phyloP scores from a whole-genome alignment of 2,329 filamentous ascomycete genomes.

The Sarocladium oryzae region DNA sequence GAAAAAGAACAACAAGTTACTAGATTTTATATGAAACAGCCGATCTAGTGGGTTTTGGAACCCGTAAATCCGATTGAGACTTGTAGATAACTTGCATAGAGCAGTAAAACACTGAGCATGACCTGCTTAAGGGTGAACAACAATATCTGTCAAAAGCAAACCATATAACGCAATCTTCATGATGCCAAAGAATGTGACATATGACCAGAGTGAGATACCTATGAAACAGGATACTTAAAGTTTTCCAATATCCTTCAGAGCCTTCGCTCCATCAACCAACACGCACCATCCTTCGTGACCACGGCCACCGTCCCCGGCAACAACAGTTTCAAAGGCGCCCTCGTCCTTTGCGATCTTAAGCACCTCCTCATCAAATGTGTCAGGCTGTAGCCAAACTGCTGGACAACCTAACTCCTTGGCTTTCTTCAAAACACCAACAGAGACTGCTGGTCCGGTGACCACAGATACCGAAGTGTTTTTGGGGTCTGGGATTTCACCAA shows the following conservation, averaged over 20 bases:
- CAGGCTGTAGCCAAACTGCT: conserved; percentile 85
- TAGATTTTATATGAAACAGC: too few species aligned
- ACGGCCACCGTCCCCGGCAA: conserved; percentile 51
- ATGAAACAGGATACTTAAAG: conserved; percentile 21
- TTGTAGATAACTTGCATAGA: too few species aligned
- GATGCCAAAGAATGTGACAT: not conserved
- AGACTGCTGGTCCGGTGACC: conserved; percentile 78
- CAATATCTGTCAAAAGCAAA: too few species aligned
- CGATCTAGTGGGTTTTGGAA: too few species aligned
- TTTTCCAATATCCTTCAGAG: conserved; percentile 50
- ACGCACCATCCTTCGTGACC: conserved; percentile 81
- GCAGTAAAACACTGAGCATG: too few species aligned
- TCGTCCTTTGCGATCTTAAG: conserved; percentile 59
- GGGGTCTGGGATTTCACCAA: conserved; percentile 60
- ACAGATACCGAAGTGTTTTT: conserved; percentile 70
- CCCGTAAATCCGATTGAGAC: too few species aligned
- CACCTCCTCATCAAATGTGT: conserved; percentile 73
- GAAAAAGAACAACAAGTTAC: too few species aligned
- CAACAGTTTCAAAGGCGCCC: conserved; percentile 60
- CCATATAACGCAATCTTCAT: too few species aligned
- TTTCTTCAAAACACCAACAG: conserved; percentile 66
- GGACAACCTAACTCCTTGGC: conserved; percentile 67
- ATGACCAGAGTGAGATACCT: not conserved
- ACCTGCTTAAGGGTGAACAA: too few species aligned
- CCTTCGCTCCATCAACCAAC: conserved; percentile 71